Conservation (phyloP, 768 basidiomycete species). For the Trametes punicea region DNA sequence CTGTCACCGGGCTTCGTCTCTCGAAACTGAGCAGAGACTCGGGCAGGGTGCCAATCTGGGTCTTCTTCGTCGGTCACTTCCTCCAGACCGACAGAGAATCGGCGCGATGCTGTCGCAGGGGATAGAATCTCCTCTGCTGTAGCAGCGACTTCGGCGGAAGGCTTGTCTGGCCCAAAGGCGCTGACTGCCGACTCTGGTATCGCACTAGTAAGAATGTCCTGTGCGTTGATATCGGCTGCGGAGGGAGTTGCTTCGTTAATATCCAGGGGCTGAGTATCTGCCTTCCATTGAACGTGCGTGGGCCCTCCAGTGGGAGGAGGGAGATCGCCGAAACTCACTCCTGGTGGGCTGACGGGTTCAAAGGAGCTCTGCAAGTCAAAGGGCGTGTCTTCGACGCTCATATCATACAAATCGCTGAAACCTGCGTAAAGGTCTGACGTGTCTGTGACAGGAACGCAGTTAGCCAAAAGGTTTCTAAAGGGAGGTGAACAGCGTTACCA, state of each 20-base stretch:
- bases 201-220: background rate
- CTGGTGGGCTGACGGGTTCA: conserved; percentile 15
- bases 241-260: background rate
- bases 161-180: background rate
- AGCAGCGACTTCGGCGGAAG: background rate
- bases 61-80: conserved; percentile 5
- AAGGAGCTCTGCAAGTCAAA: conserved; percentile 5
- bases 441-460: background rate
- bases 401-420: conserved; percentile 9
- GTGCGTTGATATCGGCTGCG: background rate
- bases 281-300: background rate
- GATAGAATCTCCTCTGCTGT: too few relatives aligned
- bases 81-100: background rate
- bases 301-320: background rate
- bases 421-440: background rate
- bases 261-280: background rate
- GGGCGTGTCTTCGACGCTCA: background rate
- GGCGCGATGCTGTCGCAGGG: background rate
- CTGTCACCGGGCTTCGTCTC: too few relatives aligned
- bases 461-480: background rate
- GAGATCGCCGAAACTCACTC: conserved; percentile 20
- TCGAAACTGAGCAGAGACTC: background rate
- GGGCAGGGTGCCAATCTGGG: background rate
- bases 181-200: background rate
- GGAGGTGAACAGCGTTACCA: background rate